Evolutionary conservation across 2,329 filamentous ascomycete species (phyloP).

Genomic region (Exophiala sideris): DNA sequence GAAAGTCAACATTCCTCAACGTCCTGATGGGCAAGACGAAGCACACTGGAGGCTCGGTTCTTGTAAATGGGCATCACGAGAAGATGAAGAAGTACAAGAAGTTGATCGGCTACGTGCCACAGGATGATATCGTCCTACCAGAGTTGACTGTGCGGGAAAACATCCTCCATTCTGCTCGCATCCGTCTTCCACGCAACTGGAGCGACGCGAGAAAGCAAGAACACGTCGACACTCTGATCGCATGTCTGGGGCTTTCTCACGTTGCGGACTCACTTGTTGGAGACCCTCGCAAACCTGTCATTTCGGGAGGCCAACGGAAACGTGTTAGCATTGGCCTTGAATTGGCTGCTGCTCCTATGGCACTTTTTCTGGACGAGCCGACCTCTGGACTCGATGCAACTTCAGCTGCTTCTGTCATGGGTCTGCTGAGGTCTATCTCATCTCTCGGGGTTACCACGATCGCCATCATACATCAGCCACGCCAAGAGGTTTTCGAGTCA

Average conservation of each 20-base stretch:
- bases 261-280: slow-evolving; percentile 55
- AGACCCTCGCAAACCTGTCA: slow-evolving; percentile 49
- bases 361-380: too few species aligned
- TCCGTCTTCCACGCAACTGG: too few species aligned
- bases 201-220: too few species aligned
- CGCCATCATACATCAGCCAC: slow-evolving; percentile 59
- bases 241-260: slow-evolving; percentile 52
- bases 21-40: slow-evolving; percentile 49
- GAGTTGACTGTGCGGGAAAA: slow-evolving; percentile 62
- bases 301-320: slow-evolving; percentile 58
- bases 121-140: slow-evolving; percentile 59
- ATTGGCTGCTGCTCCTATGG: too few species aligned
- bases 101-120: slow-evolving; percentile 60
- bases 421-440: too few species aligned
- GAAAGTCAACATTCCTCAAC: slow-evolving; percentile 79
- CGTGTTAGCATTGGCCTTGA: slow-evolving; percentile 40
- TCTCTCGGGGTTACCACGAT: slow-evolving; percentile 59
- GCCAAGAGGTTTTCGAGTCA: slow-evolving; percentile 56
- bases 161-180: slow-evolving; percentile 42
- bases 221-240: slow-evolving; percentile 43
- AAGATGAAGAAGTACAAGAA: slow-evolving; percentile 11
- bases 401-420: too few species aligned
- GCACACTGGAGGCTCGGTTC: neutral
- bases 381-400: too few species aligned
- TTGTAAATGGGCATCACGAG: slow-evolving; percentile 2